phyloP scores from a whole-genome alignment of 2,329 filamentous ascomycete genomes.

The Coleophoma eucalyptorum region DNA sequence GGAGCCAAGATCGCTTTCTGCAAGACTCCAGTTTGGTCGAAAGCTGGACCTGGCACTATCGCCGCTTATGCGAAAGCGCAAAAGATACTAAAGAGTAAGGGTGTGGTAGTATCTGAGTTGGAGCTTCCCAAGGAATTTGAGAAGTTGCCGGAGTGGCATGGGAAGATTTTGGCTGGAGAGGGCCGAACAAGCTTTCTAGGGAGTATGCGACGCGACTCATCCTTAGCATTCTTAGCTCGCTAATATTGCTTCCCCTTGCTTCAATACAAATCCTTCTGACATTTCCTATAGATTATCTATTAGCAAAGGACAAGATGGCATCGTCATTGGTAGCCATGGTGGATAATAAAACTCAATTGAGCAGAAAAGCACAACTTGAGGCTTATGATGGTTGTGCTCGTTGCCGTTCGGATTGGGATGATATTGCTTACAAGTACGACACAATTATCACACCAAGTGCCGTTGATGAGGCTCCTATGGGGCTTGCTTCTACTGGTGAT shows the following conservation, averaged over 20 bases:
- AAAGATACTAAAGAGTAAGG: constrained; percentile 36
- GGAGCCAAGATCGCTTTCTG: constrained; percentile 50
- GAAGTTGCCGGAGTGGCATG: constrained; percentile 47
- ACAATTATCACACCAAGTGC: constrained; percentile 56
- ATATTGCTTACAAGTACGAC: constrained; percentile 44
- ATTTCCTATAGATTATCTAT: constrained; percentile 40
- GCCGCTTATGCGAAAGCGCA: constrained; percentile 37
- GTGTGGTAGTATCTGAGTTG: constrained; percentile 53
- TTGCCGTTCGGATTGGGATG: constrained; percentile 52
- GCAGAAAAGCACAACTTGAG: constrained; percentile 43
- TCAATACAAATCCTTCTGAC: not conserved
- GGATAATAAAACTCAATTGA: constrained; percentile 39
- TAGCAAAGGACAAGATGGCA: constrained; percentile 42
- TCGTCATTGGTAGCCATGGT: constrained; percentile 43
- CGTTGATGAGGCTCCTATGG: constrained; percentile 54
- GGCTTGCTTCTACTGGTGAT: constrained; percentile 49
- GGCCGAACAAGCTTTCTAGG: constrained; percentile 47
- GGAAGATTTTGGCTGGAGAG: constrained; percentile 45
- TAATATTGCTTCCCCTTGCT: too few relatives aligned
- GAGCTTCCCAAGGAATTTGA: constrained; percentile 45
- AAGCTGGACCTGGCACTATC: constrained; percentile 39
- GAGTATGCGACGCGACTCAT: constrained; percentile 11
- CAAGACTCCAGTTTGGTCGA: constrained; percentile 48
- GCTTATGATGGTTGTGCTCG: constrained; percentile 52
- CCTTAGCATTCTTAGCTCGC: too few relatives aligned